Evolutionary conservation across 2,329 filamentous ascomycete genomes (phyloP), one percentile per base, ranked within the genome.

Genomic region (Rutstroemia sp.): DNA sequence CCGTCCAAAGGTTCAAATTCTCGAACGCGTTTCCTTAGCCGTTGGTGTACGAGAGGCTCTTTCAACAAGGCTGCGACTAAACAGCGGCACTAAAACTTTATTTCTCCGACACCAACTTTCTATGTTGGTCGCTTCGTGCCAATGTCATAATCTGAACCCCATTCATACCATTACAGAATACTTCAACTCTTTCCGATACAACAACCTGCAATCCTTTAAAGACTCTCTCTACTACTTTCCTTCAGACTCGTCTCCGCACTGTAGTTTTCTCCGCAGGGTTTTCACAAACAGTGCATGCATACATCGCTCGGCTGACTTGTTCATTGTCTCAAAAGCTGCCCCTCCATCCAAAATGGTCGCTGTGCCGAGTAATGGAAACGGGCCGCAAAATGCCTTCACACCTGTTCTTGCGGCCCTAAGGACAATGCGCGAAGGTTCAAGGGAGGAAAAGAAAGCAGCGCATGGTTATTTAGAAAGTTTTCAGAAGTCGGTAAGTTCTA

Each of bases 381-480:
- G 78, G 64, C 75, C 78, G 63, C 80, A 83, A 72, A 83, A 87
- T 74, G 81, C 82, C 72, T 95, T 94, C 74, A 82, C 84, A 73
- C 88, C 89, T 69, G 89, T 99, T 65, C 79, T 97, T 66, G 84
- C 87, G 65, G 94, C 92, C 61, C 86, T 97, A 74, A 82, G 86
- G 70, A 94, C 92, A 61, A 96, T 99, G 92, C 86, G 91, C 70
- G 88, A 87, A 73, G 87, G 84, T 64, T 84, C 92, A 69, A 82
- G 87, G 68, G 81, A 87, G 63, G 83, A 88, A 69, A 97, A 97
- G 78, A 86, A 87, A 71, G 87, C 91, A 72, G 92, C 90, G 58
- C 92, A 96, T 70, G 85, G 92, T 70, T 99, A 87, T 71, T 79
- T 99, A 59, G 89, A 95, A 74, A 86, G 84, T 66, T 99, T 97